phyloP scores from a whole-genome alignment of 192 early-diverging fungal genomes.

The Coemansia sp. region DNA sequence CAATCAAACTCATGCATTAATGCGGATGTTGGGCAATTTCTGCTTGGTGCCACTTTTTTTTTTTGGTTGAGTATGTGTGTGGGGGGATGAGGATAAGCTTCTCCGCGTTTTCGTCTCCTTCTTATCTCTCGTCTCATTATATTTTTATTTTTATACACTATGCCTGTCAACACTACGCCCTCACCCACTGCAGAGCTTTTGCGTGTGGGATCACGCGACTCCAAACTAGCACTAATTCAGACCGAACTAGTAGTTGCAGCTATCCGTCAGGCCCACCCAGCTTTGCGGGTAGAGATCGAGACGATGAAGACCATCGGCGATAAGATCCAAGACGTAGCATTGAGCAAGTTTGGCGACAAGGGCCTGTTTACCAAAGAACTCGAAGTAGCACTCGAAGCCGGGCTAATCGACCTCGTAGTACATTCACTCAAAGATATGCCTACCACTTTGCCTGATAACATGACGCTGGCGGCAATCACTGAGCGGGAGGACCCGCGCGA shows the following conservation, averaged over 20 bases:
- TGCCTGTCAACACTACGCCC: neutral
- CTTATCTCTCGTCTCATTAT: neutral
- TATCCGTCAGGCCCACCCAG: slow-evolving; percentile 59
- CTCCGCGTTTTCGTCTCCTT: neutral
- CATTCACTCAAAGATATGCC: slow-evolving; percentile 96
- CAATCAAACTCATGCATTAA: neutral
- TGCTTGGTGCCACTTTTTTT: neutral
- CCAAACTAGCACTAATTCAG: slow-evolving; percentile 87
- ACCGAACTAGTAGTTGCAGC: slow-evolving; percentile 66
- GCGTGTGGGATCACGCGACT: slow-evolving; percentile 82
- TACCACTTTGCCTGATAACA: slow-evolving; percentile 79
- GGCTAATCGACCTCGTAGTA: slow-evolving; percentile 81
- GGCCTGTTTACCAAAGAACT: slow-evolving; percentile 92
- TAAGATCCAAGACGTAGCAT: slow-evolving; percentile 77
- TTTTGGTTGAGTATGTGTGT: neutral
- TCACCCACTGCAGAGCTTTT: neutral
- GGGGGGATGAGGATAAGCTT: neutral
- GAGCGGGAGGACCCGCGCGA: slow-evolving; percentile 92
- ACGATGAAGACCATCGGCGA: slow-evolving; percentile 79
- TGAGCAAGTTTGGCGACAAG: slow-evolving; percentile 91
- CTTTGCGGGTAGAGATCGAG: slow-evolving; percentile 54
- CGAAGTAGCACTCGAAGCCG: slow-evolving; percentile 71
- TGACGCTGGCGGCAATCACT: slow-evolving; percentile 80
- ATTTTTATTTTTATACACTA: neutral
- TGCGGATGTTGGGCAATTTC: neutral